phyloP scores from a whole-genome alignment of 2,329 filamentous ascomycete genomes.

The Rutstroemia sydowiana region DNA sequence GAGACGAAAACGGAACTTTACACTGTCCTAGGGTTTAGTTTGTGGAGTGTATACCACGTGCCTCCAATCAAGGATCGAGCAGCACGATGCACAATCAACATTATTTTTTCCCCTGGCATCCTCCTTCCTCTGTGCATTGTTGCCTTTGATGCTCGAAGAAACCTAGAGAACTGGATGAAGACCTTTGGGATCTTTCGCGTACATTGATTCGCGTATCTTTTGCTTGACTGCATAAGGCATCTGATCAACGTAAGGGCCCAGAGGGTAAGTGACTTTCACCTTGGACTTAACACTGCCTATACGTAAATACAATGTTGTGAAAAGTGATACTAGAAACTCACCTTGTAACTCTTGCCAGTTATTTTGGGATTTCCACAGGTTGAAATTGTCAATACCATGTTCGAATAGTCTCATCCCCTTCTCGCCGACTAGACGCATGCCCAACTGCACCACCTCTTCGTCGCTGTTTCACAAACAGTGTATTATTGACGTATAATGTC shows the following conservation, averaged over 20 bases:
- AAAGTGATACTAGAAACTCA: not conserved
- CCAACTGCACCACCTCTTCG: not conserved
- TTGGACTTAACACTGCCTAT: not conserved
- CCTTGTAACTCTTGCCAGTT: not conserved
- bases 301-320: not conserved
- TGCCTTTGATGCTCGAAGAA: not conserved
- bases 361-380: not conserved
- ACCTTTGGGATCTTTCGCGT: not conserved
- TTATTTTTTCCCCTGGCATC: not conserved
- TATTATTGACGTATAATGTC: not conserved
- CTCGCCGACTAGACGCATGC: not conserved
- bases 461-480: too few species aligned
- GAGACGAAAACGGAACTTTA: too few species aligned
- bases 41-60: not conserved
- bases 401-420: not conserved
- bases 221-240: not conserved
- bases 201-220: not conserved
- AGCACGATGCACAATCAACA: not conserved
- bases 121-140: not conserved
- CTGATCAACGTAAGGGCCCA: too few species aligned
- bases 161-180: not conserved
- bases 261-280: not conserved
- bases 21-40: not conserved
- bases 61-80: not conserved
- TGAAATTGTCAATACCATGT: not conserved